A percentile compares a stretch with the other conserved stretches of the same genome.
Evolutionary conservation across 306 rosid genomes (phyloP).

Genomic region (Benincasa hispida): DNA sequence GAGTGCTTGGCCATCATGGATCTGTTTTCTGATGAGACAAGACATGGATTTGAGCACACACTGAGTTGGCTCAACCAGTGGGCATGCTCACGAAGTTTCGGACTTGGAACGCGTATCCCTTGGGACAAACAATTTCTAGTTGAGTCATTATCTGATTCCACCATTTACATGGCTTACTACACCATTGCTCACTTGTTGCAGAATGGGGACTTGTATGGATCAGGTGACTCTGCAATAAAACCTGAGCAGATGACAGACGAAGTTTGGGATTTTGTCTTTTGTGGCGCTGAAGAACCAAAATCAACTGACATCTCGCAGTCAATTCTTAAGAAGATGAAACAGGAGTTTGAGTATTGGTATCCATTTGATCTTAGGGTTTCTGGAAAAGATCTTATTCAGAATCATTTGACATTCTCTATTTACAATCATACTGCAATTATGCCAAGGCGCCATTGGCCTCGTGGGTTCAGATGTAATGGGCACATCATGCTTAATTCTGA

Average conservation of each 20-base stretch:
- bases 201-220: conserved; percentile 59
- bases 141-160: conserved; percentile 86
- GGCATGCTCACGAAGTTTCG: conserved; percentile 96
- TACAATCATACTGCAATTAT: conserved; percentile 81
- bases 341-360: conserved; percentile 93
- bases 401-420: conserved; percentile 73
- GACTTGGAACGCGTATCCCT: conserved; percentile 89
- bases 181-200: conserved; percentile 69
- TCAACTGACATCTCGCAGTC: conserved; percentile 47
- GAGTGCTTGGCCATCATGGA: conserved; percentile 63
- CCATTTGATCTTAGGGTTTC: conserved; percentile 92
- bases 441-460: conserved; percentile 67
- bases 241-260: conserved; percentile 77
- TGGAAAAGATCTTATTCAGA: conserved; percentile 93
- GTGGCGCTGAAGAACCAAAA: conserved; percentile 53
- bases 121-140: conserved; percentile 84
- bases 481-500: conserved; percentile 81
- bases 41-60: conserved; percentile 89
- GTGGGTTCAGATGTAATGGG: conserved; percentile 87
- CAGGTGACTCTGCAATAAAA: conserved; percentile 31
- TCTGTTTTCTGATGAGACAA: conserved; percentile 62
- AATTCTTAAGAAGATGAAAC: conserved; percentile 57
- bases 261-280: conserved; percentile 75
- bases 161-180: conserved; percentile 93
- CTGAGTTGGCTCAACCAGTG: conserved; percentile 83